A percentile compares a stretch with the other conserved stretches of the same genome.
Conservation (phyloP, 306 rosid genomes). For the Cyclanthera cordifolia region DNA sequence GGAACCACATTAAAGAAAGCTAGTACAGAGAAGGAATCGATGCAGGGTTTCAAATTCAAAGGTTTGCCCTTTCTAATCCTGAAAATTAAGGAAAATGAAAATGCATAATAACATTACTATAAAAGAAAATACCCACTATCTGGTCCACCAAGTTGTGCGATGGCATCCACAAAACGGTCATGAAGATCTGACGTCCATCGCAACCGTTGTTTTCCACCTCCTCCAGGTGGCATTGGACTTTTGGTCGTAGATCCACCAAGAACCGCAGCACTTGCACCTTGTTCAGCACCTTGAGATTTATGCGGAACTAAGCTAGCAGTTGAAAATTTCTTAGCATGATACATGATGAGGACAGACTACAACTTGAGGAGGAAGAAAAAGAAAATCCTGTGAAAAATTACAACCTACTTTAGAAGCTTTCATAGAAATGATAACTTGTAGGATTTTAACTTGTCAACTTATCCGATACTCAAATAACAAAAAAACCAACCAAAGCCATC, state of each 20-base stretch:
- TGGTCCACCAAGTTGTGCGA: constrained; percentile 96
- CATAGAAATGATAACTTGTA: not conserved
- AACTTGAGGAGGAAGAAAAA: not conserved
- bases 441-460: not conserved
- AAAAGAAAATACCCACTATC: constrained; percentile 89
- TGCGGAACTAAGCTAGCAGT: constrained; percentile 50
- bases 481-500: not conserved
- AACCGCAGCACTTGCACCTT: constrained; percentile 34
- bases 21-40: not conserved
- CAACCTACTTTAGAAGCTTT: not conserved
- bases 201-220: constrained; percentile 72
- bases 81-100: not conserved
- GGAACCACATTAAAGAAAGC: not conserved
- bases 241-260: constrained; percentile 45
- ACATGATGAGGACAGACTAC: constrained; percentile 34
- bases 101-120: constrained; percentile 19
- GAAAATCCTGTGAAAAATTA: not conserved
- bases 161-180: constrained; percentile 94
- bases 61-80: not conserved
- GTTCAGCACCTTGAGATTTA: constrained; percentile 56
- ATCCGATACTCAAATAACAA: not conserved
- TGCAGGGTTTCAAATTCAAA: constrained; percentile 2
- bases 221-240: constrained; percentile 45
- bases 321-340: constrained; percentile 60
- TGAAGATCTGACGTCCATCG: constrained; percentile 95